phyloP scores from a whole-genome alignment of 768 basidiomycete species.

The Paxillus involutus region DNA sequence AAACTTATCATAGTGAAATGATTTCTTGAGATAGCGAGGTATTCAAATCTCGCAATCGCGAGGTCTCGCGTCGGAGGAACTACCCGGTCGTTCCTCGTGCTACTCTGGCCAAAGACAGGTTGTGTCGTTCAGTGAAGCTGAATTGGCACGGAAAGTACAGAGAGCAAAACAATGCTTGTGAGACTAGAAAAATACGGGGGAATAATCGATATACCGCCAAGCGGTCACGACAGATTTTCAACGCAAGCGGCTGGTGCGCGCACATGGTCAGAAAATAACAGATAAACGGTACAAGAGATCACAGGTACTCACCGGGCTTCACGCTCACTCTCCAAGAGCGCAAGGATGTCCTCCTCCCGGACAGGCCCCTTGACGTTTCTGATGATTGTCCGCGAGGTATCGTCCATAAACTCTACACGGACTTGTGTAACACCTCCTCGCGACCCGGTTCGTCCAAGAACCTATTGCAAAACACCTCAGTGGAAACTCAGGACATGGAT shows the following conservation, averaged over 20 bases:
- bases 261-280: not conserved
- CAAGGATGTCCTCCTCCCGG: constrained; percentile 92
- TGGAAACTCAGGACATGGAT: not conserved
- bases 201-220: not conserved
- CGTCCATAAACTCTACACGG: constrained; percentile 99
- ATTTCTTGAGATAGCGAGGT: too few species aligned
- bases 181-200: not conserved
- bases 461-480: constrained; percentile 45
- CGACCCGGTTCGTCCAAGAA: constrained; percentile 97
- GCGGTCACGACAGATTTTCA: constrained; percentile 6
- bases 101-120: too few species aligned
- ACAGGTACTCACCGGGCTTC: constrained; percentile 84
- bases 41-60: too few species aligned
- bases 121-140: too few species aligned
- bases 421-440: constrained; percentile 99
- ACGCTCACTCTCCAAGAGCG: constrained; percentile 96
- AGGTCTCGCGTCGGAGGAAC: too few species aligned
- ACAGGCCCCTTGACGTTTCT: constrained; percentile 99
- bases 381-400: constrained; percentile 92
- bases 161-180: not conserved
- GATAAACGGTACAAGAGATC: too few species aligned
- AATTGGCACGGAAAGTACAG: too few species aligned
- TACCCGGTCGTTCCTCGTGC: too few species aligned
- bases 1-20: too few species aligned
- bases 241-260: constrained; percentile 20